Evolutionary conservation across 148 eudicot species (phyloP), one percentile per base, ranked within the genome.

Genomic region (Chenopodium formosanum): DNA sequence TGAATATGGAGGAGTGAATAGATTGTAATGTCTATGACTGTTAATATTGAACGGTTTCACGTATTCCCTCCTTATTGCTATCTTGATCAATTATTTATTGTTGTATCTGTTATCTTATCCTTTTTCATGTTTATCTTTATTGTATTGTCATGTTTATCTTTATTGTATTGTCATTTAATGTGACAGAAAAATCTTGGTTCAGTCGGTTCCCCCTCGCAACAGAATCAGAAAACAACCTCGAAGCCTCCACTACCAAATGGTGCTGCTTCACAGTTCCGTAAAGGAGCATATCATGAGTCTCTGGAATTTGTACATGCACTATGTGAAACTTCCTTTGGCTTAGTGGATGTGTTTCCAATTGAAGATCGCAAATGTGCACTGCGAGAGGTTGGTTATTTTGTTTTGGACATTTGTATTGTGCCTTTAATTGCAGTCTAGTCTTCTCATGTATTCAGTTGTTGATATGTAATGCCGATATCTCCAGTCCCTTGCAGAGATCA

Each of bases 301-400:
- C 87, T 96, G 75, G 99, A 96, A 86, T 96, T 94, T 86, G 99
- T 96, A 76, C 94, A 90, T 34, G 90, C 95, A 40, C 86, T 96
- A 31, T 94, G 99, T 91, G 99, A 96, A 68, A 96, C 97, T 48
- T 96, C 99, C 53, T 96, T 92, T 82, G 99, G 97, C 82, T 91
- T 96, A 83, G 92, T 96, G 78, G 99, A 96, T 76, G 92, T 94
- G 34, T 96, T 94, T 90, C 99, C 98, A 14, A 68, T 92, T 78
- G 99, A 94, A 87, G 98, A 96, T 85, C 97, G 99, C 50, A 92
- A 94, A 92, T 87, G 91, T 78, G 98, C 98, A 25, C 97, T 96
- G 78, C 85, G 92, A 71, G 99, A 96, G 99, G 99, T 96, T 79
- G 80, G 75, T 68, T 44, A 73, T 66, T 29, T 82, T 80, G 77